These are phyloP conservation scores for Hypoxylon rickii DNA, from an alignment of 495 filamentous ascomycete genomes.

Conservation along the genomic window DNA sequence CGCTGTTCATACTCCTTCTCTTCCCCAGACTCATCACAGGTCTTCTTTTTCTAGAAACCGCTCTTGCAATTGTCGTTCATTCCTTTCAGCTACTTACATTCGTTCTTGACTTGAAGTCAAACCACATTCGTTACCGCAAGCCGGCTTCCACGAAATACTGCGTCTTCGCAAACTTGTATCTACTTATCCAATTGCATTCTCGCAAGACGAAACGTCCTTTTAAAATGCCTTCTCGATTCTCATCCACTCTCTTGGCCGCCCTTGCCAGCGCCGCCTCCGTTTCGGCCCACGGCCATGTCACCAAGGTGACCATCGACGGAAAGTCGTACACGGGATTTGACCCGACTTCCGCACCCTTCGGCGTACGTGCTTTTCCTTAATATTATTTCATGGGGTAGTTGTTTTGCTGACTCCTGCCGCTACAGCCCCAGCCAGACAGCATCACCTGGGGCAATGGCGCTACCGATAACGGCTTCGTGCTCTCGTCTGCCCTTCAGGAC, in stretches of 20 bases:
- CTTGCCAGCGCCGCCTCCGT: slow-evolving; percentile 58
- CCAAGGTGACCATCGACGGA: slow-evolving; percentile 61
- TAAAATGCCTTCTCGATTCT: slow-evolving; percentile 9
- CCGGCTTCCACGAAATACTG: not conserved
- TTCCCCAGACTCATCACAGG: not conserved
- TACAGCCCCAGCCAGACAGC: slow-evolving; percentile 51
- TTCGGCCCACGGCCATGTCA: slow-evolving; percentile 64
- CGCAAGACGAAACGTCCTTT: not conserved
- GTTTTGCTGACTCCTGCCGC: too few relatives aligned
- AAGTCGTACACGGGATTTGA: slow-evolving; percentile 53
- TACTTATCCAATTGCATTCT: too few relatives aligned
- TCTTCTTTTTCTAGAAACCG: not conserved
- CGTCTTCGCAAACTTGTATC: too few relatives aligned
- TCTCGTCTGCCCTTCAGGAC: slow-evolving; percentile 47
- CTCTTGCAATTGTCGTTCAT: not conserved
- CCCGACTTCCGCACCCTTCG: slow-evolving; percentile 46
- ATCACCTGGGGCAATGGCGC: slow-evolving; percentile 60
- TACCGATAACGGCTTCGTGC: slow-evolving; percentile 65
- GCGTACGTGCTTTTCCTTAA: too few relatives aligned
- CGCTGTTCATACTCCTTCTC: not conserved
- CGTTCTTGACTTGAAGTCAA: slow-evolving; percentile 19
- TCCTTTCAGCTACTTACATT: slow-evolving; percentile 3
- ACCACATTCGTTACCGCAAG: slow-evolving; percentile 16
- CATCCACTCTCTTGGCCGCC: slow-evolving; percentile 42
- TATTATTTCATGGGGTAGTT: too few relatives aligned